Evolutionary conservation across 2,329 filamentous ascomycete species (phyloP), one percentile per base, ranked within the genome.

Genomic region (Neonectria punicea): DNA sequence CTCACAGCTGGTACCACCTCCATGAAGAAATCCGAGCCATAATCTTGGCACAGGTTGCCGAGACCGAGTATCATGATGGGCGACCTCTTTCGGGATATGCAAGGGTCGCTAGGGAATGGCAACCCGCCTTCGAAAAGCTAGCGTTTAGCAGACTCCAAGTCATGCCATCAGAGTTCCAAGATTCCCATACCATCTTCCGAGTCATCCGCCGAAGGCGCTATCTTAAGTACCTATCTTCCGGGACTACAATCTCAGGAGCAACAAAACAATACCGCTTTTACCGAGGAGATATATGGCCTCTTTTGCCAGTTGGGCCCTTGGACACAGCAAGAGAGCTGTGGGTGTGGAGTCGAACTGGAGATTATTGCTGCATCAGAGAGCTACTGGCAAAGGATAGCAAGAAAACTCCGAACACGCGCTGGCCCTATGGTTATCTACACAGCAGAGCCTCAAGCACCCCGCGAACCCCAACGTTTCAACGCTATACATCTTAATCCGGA

Each of bases 331-430:
- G 10, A 64, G 5, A 4, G 22, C 30, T 14, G 13, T 30, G 14
- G 5, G 1, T 44, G 28, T 16, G 56, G 50, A 13, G 49, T 60
- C 8, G 28, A 30, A 3, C 30, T 64, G 5, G 56, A 64, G 32
- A 56, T 64, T 25, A 51, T 60, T 10, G 44, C 51, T 8, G 14
- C 50, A 11, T 60, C 51, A 2, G 36, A 43, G 28, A 60, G 61
- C 16, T 56, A 56, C 6, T 64, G 55, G 61, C 61, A 64, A 28
- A n/a, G 28, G 32, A 56, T 41, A n/a, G 43, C 32, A 9, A 32
- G 25, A 18, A 20, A 43, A 36, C 34, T 36, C 34, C 34, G 13
- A 36, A 36, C 14, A 36, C 34, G 34, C 13, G 34, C 34, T 36
- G 34, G 34, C 34, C 34, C 34, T 14, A 36, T 36, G 34, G 34